Base-by-base conservation (phyloP, 192 early-diverging fungal genomes). In the Linderina pennispora region DNA sequence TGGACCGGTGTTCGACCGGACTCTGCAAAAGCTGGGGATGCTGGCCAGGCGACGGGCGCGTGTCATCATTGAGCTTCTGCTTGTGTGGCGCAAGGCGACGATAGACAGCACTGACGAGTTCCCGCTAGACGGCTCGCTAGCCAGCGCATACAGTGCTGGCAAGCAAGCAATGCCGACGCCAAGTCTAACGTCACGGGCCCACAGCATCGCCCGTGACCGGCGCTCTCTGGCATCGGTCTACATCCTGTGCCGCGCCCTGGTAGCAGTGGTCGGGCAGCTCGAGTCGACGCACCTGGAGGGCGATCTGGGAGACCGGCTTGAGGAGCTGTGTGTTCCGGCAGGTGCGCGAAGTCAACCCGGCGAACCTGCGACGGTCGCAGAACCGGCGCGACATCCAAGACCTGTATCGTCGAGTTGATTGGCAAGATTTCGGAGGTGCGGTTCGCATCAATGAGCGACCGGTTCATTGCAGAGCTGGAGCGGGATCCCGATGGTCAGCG, bases 281-380 rank as follows among this genome's bases (percentile, higher is more conserved):
- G 80, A 81, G 36, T 63, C 79, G 14, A 80, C 82, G 28, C 76
- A 81, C 10, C 45, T 98, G 16, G 81, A 84, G 9, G 83, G 91
- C 34, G 86, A 91, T 32, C 65, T 94, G 6, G 94, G 90, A 1
- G 81, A 80, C 23, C 84, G 88, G 41, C 62, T 98, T 19, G 97
- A 99, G 70, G 91, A 95, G 56, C 83, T 94, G n/a, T 25, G 85
- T 92, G 15, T 98, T 99, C 63, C 81, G 76, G 20, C 94, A 96
- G 55, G 63, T 99, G 21, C 80, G 80, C 46, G 86, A 86, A 36
- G 78, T 84, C 15, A 89, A 95, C 53, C 87, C 92, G 5, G 83
- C 85, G 15, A 72, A 76, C 11, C 69, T 89, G 42, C 66, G 82
- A 36, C 60, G 81, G 18, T 88, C 86, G 9, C 68, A 79, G 9